Base-by-base conservation (phyloP, 257 asterid species). In the Nicotiana obtusifolia region DNA sequence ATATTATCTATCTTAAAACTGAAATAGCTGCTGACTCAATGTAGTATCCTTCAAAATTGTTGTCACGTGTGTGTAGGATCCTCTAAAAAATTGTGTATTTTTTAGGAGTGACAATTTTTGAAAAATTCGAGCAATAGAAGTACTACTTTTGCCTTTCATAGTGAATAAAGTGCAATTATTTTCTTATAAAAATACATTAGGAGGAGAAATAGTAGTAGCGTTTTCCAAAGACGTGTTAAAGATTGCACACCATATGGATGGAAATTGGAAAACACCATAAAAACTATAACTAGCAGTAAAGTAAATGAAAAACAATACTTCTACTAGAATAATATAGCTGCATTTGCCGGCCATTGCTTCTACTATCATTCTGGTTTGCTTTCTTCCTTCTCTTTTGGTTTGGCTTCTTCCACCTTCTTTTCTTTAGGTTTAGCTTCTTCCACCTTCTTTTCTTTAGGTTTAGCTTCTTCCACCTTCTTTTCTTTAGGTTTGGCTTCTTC, bases 401-500 rank as follows among this genome's bases (percentile, higher is more conserved):
- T 73, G 52, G 44, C 79, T 71, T 71, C 78, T 71, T 71, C 78
- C 30, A 0, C 41, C 7, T 33, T 33, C 7, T 71, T 22, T 14
- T 44, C 78, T 22, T 71, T 71, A 20, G 60, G 79, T 47, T 73
- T 73, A 22, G 41, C 79, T 47, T 47, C 79, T 75, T 75, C 79
- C 22, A 49, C 62, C 62, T 73, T 71, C 60, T 71, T 73, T 1
- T 73, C 79, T 49, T 73, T 49, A 24, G 79, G 41, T 73, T 73
- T 73, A 2, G 79, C 41, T 24, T 73, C 81, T 61, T 76, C 81
- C 10, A 49, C 81, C 16, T 64, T 44, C 4, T 78, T 47, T 2
- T 35, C 76, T 11, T 44, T 64, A 1, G 75, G 73, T 64, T 81
- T 81, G 11, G 80, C 49, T 49, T 82, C 77, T 62, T 61, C 77